Percentiles rank a stretch among this genome's conserved stretches.
Conservation (phyloP, 148 eudicot species). For the Limonium bicolor region DNA sequence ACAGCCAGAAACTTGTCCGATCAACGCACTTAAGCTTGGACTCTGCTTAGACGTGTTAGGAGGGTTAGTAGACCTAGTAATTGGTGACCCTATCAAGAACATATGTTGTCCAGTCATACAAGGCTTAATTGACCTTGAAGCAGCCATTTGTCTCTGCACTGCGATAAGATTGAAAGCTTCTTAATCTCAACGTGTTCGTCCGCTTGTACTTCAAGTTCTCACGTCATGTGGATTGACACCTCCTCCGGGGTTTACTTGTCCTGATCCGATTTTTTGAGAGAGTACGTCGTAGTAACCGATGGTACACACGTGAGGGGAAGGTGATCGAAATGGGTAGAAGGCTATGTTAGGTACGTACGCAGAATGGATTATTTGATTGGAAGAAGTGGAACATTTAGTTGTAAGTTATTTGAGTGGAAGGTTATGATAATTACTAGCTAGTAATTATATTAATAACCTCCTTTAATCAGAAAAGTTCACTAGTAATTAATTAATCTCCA, state of each 20-base stretch:
- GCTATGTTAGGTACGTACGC: too few species aligned
- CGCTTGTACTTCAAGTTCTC: slow-evolving; percentile 54
- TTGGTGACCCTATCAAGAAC: slow-evolving; percentile 57
- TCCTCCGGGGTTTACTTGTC: slow-evolving; percentile 47
- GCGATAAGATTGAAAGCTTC: slow-evolving; percentile 65
- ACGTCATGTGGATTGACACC: slow-evolving; percentile 52
- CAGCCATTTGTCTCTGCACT: slow-evolving; percentile 81
- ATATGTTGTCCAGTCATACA: slow-evolving; percentile 70
- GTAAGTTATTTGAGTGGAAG: too few species aligned
- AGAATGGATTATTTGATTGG: too few species aligned
- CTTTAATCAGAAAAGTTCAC: too few species aligned
- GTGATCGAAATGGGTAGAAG: too few species aligned
- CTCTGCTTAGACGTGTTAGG: slow-evolving; percentile 71
- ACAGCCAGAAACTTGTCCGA: slow-evolving; percentile 40
- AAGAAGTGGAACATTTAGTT: too few species aligned
- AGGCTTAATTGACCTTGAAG: slow-evolving; percentile 80
- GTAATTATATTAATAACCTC: too few species aligned
- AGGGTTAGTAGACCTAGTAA: slow-evolving; percentile 63
- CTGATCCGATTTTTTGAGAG: too few species aligned
- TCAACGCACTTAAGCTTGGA: slow-evolving; percentile 68
- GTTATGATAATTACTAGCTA: too few species aligned
- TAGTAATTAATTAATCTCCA: too few species aligned
- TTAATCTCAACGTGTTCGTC: slow-evolving; percentile 52
- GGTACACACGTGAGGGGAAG: too few species aligned
- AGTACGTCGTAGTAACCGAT: too few species aligned